phyloP scores from a whole-genome alignment of 2,329 filamentous ascomycete genomes.

The Microdochium bolleyi region DNA sequence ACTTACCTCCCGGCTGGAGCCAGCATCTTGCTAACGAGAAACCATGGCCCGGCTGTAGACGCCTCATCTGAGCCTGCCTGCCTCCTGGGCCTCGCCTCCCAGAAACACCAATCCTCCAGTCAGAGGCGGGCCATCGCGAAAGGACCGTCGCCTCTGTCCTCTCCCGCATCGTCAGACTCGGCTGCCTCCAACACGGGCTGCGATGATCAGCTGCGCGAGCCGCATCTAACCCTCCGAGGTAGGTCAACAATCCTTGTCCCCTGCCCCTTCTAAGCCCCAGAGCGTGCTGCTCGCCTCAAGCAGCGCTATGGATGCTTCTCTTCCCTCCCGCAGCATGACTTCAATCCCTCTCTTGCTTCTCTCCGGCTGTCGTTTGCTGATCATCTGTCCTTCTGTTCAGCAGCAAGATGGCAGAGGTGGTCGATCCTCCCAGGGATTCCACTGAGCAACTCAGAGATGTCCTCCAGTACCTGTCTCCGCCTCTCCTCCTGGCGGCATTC shows the following conservation, averaged over 20 bases:
- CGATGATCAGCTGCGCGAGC: background rate
- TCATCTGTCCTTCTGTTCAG: slow-evolving; percentile 5
- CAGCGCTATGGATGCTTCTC: background rate
- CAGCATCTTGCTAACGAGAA: background rate
- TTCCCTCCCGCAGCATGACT: background rate
- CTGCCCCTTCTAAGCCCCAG: background rate
- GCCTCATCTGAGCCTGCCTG: background rate
- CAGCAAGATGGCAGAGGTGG: slow-evolving; percentile 20
- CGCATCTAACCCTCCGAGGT: background rate
- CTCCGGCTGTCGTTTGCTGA: background rate
- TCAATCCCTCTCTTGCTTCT: background rate
- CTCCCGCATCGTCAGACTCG: background rate
- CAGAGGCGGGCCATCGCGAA: background rate
- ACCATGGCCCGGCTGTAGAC: background rate
- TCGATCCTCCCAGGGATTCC: background rate
- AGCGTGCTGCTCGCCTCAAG: background rate
- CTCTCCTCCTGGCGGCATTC: slow-evolving; percentile 44
- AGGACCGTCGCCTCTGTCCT: background rate
- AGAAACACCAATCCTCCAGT: background rate
- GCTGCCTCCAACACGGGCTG: background rate
- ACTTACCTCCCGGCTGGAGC: background rate
- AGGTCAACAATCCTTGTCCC: background rate
- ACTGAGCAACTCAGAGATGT: slow-evolving; percentile 34
- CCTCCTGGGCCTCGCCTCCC: background rate
- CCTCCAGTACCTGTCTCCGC: slow-evolving; percentile 43